A percentile compares a stretch with the other conserved stretches of the same genome.
These are phyloP conservation scores for Carpinus viminea DNA, from an alignment of 306 rosid genomes.

Conservation along the genomic window DNA sequence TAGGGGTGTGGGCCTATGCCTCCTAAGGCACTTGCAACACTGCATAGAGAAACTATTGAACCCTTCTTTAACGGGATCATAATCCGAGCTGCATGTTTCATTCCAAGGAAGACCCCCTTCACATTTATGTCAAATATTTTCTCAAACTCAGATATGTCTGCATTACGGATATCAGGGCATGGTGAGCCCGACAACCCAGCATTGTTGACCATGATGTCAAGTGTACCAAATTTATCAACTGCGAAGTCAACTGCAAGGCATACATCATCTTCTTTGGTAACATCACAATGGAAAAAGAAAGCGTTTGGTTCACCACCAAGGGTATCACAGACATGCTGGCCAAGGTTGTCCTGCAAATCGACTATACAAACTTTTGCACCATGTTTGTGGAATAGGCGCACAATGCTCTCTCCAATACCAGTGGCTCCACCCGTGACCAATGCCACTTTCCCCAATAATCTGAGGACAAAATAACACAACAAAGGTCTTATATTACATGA, in stretches of 20 bases:
- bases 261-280: conserved; percentile 61
- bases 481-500: not conserved
- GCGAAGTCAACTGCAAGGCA: conserved; percentile 52
- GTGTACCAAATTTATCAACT: conserved; percentile 58
- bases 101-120: conserved; percentile 82
- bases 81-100: conserved; percentile 71
- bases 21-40: conserved; percentile 53
- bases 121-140: conserved; percentile 69
- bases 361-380: conserved; percentile 85
- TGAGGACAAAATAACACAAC: conserved; percentile 21
- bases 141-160: conserved; percentile 63
- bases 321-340: conserved; percentile 46
- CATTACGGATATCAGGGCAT: conserved; percentile 63
- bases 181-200: conserved; percentile 81
- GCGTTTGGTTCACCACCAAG: conserved; percentile 43
- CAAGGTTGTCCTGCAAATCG: conserved; percentile 73
- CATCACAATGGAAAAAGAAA: conserved; percentile 62
- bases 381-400: conserved; percentile 59
- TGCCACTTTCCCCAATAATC: conserved; percentile 84
- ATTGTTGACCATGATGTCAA: conserved; percentile 83
- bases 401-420: conserved; percentile 88
- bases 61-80: conserved; percentile 76
- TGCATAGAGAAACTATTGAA: conserved; percentile 66
- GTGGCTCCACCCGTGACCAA: conserved; percentile 86
- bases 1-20: conserved; percentile 72